Evolutionary conservation across 768 basidiomycete genomes (phyloP).

Genomic region (Lyophyllum shimeji): DNA sequence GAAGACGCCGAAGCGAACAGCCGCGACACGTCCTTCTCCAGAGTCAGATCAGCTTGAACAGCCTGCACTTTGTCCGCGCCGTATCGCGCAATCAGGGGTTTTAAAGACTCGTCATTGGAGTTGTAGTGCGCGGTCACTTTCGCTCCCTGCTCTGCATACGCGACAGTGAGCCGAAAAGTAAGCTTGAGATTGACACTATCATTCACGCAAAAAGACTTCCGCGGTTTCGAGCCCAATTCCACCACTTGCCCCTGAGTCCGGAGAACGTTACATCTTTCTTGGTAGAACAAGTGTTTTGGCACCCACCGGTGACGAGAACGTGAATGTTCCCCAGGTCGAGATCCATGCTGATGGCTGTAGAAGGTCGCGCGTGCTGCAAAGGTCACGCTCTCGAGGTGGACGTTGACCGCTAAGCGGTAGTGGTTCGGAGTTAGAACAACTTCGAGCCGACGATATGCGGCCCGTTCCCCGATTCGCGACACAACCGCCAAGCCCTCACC

Average conservation of each 20-base stretch:
- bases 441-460: too few species aligned
- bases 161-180: not conserved
- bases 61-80: conserved; percentile 31
- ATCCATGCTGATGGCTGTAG: conserved; percentile 36
- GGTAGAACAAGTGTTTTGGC: too few species aligned
- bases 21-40: conserved; percentile 49
- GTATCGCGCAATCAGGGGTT: conserved; percentile 37
- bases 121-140: conserved; percentile 74
- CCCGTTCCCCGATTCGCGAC: too few species aligned
- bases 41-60: conserved; percentile 58
- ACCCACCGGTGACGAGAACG: conserved; percentile 64
- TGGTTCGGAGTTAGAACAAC: too few species aligned
- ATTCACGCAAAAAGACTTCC: conserved; percentile 54
- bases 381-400: too few species aligned
- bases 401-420: too few species aligned
- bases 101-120: conserved; percentile 43
- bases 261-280: not conserved
- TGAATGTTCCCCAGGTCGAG: conserved; percentile 59
- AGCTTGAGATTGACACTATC: not conserved
- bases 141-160: conserved; percentile 60
- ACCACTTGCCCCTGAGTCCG: conserved; percentile 57
- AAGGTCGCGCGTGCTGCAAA: not conserved
- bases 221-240: conserved; percentile 71
- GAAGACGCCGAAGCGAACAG: conserved; percentile 45
- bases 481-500: too few species aligned